Conservation (phyloP, 345 rosid species). For the Conringia planisiliqua region DNA sequence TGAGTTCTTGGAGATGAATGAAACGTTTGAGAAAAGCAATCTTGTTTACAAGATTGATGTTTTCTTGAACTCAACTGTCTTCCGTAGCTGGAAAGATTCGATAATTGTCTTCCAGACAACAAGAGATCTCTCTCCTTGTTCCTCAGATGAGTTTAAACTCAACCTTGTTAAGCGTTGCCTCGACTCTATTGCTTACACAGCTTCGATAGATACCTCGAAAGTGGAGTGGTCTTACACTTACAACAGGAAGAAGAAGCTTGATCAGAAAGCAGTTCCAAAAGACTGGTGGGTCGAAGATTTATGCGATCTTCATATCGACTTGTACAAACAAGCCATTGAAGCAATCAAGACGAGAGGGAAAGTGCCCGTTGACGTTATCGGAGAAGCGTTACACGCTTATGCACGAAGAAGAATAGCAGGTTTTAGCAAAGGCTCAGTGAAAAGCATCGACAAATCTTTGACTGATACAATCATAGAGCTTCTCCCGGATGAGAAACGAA, state of each 20-base stretch:
- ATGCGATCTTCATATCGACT: constrained; percentile 45
- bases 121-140: constrained; percentile 23
- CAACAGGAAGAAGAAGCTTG: constrained; percentile 44
- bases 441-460: constrained; percentile 42
- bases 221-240: constrained; percentile 51
- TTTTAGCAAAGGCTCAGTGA: constrained; percentile 48
- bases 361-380: constrained; percentile 31
- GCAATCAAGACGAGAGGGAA: constrained; percentile 37
- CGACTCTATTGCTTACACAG: constrained; percentile 44
- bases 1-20: constrained; percentile 54
- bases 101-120: constrained; percentile 45
- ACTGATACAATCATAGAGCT: constrained; percentile 52
- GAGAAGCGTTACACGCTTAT: constrained; percentile 49
- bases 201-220: constrained; percentile 40
- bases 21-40: constrained; percentile 51
- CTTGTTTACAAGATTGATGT: constrained; percentile 54
- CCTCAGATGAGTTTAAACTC: neutral
- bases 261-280: constrained; percentile 39
- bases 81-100: constrained; percentile 55
- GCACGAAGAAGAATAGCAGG: constrained; percentile 53
- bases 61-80: constrained; percentile 49
- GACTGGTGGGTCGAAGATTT: constrained; percentile 65
- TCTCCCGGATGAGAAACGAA: constrained; percentile 50
- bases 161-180: constrained; percentile 29
- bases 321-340: constrained; percentile 42